Percentiles rank a stretch among this genome's conserved stretches.
Evolutionary conservation across 352 stramenopile genomes (phyloP).

Genomic region (Globisporangium heterothallicum): DNA sequence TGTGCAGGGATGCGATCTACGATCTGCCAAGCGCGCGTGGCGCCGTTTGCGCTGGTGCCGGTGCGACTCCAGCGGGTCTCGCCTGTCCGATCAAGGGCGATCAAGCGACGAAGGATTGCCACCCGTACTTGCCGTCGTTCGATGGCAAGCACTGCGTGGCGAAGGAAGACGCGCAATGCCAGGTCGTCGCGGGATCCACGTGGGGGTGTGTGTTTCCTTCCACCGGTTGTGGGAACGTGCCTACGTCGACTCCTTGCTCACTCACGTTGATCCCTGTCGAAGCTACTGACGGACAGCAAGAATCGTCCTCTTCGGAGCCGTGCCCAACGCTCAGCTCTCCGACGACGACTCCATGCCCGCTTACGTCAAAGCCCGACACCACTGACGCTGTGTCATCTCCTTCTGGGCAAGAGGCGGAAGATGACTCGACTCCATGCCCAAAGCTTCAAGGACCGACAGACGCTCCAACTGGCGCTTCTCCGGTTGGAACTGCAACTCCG

Average conservation of each 20-base stretch:
- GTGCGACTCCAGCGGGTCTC: constrained; percentile 20
- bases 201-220: constrained; percentile 30
- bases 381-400: no score
- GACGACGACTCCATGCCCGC: not conserved
- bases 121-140: constrained; percentile 29
- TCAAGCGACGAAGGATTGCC: constrained; percentile 27
- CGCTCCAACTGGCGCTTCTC: not conserved
- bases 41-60: constrained; percentile 29
- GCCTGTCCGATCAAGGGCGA: constrained; percentile 38
- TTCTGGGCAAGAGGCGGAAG: no score
- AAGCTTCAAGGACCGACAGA: not conserved
- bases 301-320: no score
- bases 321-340: not conserved
- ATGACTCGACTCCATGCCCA: not conserved
- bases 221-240: not conserved
- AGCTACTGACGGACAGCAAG: no score
- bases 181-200: constrained; percentile 20
- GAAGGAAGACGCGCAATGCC: constrained; percentile 23
- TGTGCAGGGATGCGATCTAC: constrained; percentile 44
- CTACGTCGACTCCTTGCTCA: not conserved
- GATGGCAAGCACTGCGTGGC: constrained; percentile 29
- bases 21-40: constrained; percentile 21
- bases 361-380: not conserved
- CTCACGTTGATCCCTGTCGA: no score
- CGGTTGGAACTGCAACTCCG: not conserved